Evolutionary conservation across 1,284 basidiomycete genomes (phyloP).

Genomic region (Austroboletus olivaceoglutinosus): DNA sequence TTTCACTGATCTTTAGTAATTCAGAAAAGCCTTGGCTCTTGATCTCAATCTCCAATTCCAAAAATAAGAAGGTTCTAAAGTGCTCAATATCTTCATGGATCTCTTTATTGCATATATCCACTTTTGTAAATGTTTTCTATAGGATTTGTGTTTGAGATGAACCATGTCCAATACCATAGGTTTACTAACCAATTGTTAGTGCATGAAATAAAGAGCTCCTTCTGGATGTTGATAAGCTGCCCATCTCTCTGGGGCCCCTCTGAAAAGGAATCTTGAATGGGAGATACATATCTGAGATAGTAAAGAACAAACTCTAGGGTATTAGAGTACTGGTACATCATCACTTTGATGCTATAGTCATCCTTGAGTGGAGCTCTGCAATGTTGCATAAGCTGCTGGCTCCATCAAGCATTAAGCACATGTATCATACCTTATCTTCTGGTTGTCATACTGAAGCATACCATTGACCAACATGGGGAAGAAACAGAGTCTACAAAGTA

Average conservation of each 20-base stretch:
- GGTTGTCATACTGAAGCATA: slow-evolving; percentile 17
- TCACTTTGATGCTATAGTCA: slow-evolving; percentile 15
- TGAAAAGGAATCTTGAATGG: slow-evolving; percentile 1
- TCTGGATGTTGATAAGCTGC: slow-evolving; percentile 26
- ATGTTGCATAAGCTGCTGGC: slow-evolving; percentile 2
- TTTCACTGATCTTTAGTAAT: slow-evolving; percentile 13
- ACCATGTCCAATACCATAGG: not conserved
- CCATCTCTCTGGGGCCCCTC: slow-evolving; percentile 25
- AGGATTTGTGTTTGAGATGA: not conserved
- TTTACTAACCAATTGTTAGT: slow-evolving; percentile 25
- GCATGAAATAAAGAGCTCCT: slow-evolving; percentile 30
- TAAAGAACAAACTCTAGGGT: slow-evolving; percentile 16
- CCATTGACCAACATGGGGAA: slow-evolving; percentile 15
- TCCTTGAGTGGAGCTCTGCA: slow-evolving; percentile 4
- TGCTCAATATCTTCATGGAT: slow-evolving; percentile 26
- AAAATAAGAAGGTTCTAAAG: slow-evolving; percentile 17
- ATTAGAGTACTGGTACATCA: slow-evolving; percentile 18
- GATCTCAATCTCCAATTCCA: slow-evolving; percentile 12
- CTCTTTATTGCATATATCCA: slow-evolving; percentile 17
- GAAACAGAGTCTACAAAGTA: slow-evolving; percentile 1
- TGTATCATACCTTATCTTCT: slow-evolving; percentile 13
- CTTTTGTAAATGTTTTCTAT: slow-evolving; percentile 35
- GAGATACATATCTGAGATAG: not conserved
- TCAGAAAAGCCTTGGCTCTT: not conserved
- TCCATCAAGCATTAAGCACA: not conserved